Conservation (phyloP, 2,329 filamentous ascomycete genomes). For the Calonectria pseudoturangicola region DNA sequence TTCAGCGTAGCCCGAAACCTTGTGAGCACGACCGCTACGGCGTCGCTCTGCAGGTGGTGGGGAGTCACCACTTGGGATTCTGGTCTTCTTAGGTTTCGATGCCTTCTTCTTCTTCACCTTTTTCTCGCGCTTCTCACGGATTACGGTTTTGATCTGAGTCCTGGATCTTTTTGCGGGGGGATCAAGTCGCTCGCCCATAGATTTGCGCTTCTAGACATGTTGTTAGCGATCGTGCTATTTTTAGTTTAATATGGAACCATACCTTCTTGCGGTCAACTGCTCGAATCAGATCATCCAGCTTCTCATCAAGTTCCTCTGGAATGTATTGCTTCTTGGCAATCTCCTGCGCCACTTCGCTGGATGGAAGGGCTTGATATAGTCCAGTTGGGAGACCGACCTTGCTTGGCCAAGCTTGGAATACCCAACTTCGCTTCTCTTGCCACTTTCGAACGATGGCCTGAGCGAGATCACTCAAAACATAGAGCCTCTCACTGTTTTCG, state of each 20-base stretch:
- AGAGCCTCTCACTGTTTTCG: conserved; percentile 82
- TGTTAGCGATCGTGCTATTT: conserved; percentile 50
- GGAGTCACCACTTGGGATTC: conserved; percentile 54
- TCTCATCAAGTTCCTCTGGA: conserved; percentile 84
- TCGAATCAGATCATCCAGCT: conserved; percentile 81
- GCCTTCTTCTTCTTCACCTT: conserved; percentile 60
- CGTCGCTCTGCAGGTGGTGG: conserved; percentile 69
- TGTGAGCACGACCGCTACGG: conserved; percentile 72
- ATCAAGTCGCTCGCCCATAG: conserved; percentile 69
- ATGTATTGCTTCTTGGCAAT: conserved; percentile 92
- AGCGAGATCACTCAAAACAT: conserved; percentile 90
- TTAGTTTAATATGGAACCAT: conserved; percentile 44
- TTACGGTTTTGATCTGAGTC: conserved; percentile 61
- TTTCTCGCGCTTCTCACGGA: conserved; percentile 62
- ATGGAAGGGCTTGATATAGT: conserved; percentile 84
- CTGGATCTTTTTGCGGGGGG: conserved; percentile 63
- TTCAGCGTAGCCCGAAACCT: conserved; percentile 71
- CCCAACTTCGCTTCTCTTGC: conserved; percentile 90
- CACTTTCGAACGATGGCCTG: conserved; percentile 89
- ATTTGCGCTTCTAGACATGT: conserved; percentile 73
- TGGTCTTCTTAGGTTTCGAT: conserved; percentile 56
- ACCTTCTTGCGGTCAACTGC: conserved; percentile 84
- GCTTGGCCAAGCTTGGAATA: conserved; percentile 86
- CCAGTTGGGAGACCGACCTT: conserved; percentile 88
- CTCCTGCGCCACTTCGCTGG: conserved; percentile 86